These are phyloP conservation scores for Fusarium sarcochroum DNA, from an alignment of 2,329 filamentous ascomycete species.

Conservation along the genomic window DNA sequence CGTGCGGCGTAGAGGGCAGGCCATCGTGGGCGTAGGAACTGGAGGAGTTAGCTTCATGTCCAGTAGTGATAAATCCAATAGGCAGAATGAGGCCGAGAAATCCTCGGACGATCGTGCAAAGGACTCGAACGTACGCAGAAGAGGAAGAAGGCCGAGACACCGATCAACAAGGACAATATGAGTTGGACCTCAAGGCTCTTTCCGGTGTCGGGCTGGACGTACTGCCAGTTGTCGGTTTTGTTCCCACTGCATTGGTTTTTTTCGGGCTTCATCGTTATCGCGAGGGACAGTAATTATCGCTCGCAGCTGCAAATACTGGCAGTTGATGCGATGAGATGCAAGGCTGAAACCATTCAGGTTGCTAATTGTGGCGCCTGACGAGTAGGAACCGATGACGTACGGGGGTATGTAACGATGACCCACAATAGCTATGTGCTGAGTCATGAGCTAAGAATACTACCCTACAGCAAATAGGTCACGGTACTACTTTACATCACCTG, in stretches of 20 bases:
- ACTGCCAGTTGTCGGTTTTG: neutral
- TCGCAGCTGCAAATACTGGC: constrained; percentile 14
- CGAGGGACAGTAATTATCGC: constrained; percentile 9
- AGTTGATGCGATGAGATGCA: constrained; percentile 34
- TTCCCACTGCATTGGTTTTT: no score
- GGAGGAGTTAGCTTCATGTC: neutral
- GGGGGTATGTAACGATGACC: constrained; percentile 19
- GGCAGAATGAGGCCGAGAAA: neutral
- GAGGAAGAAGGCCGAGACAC: constrained; percentile 77
- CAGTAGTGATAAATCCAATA: neutral
- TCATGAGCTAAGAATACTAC: neutral
- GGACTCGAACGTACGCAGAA: constrained; percentile 75
- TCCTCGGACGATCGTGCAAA: neutral
- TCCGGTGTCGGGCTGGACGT: constrained; percentile 44
- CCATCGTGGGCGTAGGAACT: constrained; percentile 93
- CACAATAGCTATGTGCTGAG: constrained; percentile 26
- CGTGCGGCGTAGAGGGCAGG: constrained; percentile 90
- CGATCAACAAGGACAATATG: constrained; percentile 78
- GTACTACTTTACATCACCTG: no score
- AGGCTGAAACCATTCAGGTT: constrained; percentile 34
- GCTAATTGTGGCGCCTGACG: constrained; percentile 30
- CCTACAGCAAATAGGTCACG: neutral
- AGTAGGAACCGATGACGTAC: constrained; percentile 37
- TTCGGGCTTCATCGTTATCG: constrained; percentile 5
- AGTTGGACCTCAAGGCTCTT: constrained; percentile 75